Percentiles rank a stretch among this genome's conserved stretches.
Evolutionary conservation across 768 basidiomycete species (phyloP).

Genomic region (Termitomyces sp.): DNA sequence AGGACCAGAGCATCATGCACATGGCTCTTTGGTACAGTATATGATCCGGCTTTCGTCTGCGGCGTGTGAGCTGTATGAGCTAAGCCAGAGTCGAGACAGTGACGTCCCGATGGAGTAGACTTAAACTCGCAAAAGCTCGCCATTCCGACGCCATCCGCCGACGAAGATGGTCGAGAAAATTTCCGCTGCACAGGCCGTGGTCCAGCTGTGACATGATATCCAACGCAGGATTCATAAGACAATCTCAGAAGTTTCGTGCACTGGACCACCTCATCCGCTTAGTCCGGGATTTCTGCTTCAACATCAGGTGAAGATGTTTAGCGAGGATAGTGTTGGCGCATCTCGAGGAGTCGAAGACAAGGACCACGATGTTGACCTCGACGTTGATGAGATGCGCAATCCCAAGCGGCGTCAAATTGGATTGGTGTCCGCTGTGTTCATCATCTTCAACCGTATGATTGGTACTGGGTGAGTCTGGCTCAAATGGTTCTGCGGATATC

Average conservation of each 20-base stretch:
- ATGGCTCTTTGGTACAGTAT: background rate
- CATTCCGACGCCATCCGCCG: background rate
- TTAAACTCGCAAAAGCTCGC: background rate
- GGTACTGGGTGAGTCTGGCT: conserved; percentile 27
- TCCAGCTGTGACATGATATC: background rate
- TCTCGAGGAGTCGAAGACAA: background rate
- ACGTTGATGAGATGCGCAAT: conserved; percentile 1
- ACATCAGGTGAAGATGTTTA: background rate
- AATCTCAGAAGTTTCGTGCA: background rate
- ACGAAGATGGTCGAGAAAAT: no score
- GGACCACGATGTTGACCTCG: background rate
- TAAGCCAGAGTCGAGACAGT: background rate
- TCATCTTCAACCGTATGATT: conserved; percentile 35
- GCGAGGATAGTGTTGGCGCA: background rate
- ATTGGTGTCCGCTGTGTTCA: conserved; percentile 27
- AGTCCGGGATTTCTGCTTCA: background rate
- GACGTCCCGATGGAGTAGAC: background rate
- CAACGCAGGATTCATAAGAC: background rate
- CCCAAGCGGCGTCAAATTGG: conserved; percentile 20
- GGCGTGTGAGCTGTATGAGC: background rate
- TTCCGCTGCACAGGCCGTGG: background rate
- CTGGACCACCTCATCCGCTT: background rate
- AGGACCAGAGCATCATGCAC: background rate
- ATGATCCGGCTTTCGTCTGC: no score
- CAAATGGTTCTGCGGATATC: background rate